Evolutionary conservation across 2,329 filamentous ascomycete species (phyloP).

Genomic region (Gliomastix tumulicola): DNA sequence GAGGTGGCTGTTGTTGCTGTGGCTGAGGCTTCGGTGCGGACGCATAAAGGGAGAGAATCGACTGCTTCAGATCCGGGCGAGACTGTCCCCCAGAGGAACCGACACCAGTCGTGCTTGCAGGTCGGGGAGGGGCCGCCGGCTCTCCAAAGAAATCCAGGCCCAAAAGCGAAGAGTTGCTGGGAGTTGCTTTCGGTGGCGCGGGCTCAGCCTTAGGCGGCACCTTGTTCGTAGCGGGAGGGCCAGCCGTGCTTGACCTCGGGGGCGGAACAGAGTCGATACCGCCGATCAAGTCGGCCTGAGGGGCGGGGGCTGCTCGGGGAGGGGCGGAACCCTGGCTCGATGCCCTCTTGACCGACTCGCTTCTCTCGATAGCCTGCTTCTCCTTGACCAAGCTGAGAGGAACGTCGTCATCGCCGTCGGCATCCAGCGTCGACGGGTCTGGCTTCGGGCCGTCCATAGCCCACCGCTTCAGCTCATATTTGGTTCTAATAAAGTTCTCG

Average conservation of each 20-base stretch:
- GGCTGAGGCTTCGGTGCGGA: slow-evolving; percentile 72
- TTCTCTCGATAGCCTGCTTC: slow-evolving; percentile 56
- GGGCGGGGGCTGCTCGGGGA: slow-evolving; percentile 21
- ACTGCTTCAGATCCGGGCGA: slow-evolving; percentile 91
- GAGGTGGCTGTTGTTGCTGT: slow-evolving; percentile 46
- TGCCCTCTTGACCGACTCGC: slow-evolving; percentile 54
- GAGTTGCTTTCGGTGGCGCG: slow-evolving; percentile 61
- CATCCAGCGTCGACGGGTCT: slow-evolving; percentile 81
- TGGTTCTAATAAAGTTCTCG: slow-evolving; percentile 98
- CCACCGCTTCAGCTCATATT: slow-evolving; percentile 98
- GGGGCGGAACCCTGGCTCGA: slow-evolving; percentile 18
- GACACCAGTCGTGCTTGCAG: slow-evolving; percentile 72
- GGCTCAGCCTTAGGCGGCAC: slow-evolving; percentile 51
- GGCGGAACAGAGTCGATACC: slow-evolving; percentile 60
- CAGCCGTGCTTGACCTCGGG: slow-evolving; percentile 68
- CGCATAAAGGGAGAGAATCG: slow-evolving; percentile 91
- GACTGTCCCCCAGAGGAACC: slow-evolving; percentile 58
- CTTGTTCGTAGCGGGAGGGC: slow-evolving; percentile 51
- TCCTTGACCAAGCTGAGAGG: slow-evolving; percentile 56
- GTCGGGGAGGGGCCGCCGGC: slow-evolving; percentile 64
- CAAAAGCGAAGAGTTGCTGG: slow-evolving; percentile 80
- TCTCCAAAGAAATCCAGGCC: slow-evolving; percentile 89
- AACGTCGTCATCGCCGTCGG: slow-evolving; percentile 79
- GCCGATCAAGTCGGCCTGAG: slow-evolving; percentile 74
- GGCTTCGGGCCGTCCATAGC: slow-evolving; percentile 97